Evolutionary conservation across 1,284 basidiomycete genomes (phyloP).

Genomic region (Takashimella tepidaria): DNA sequence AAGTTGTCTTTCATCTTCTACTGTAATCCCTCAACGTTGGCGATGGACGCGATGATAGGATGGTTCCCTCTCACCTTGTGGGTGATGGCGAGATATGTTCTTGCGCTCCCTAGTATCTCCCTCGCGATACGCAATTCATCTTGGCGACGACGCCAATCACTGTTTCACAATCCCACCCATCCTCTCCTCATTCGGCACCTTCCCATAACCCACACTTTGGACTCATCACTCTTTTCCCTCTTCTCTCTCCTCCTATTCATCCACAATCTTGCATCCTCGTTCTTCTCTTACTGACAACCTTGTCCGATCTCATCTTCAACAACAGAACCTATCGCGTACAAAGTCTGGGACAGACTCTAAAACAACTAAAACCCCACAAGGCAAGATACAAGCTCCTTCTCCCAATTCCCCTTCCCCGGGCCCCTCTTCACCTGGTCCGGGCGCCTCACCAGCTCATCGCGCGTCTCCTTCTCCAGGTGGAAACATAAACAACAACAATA

Average conservation of each 20-base stretch:
- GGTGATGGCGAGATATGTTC: too few relatives aligned
- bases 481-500: conserved; percentile 15
- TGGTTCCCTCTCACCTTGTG: too few relatives aligned
- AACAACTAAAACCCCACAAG: conserved; percentile 47
- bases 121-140: background rate
- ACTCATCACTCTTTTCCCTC: background rate
- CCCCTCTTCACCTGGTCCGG: conserved; percentile 32
- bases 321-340: conserved; percentile 40
- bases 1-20: too few relatives aligned
- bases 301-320: too few relatives aligned
- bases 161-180: background rate
- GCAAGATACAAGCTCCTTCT: conserved; percentile 54
- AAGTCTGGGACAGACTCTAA: conserved; percentile 37
- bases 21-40: too few relatives aligned
- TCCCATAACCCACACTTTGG: background rate
- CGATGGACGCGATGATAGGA: background rate
- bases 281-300: too few relatives aligned
- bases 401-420: conserved; percentile 55
- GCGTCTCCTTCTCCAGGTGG: conserved; percentile 48
- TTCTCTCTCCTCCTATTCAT: background rate
- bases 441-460: conserved; percentile 38
- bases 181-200: background rate
- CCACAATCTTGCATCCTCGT: conserved; percentile 13
- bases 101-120: too few relatives aligned
- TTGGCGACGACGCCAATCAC: background rate